Base-by-base conservation (phyloP, 306 rosid species). In the Canavalia ensiformis region DNA sequence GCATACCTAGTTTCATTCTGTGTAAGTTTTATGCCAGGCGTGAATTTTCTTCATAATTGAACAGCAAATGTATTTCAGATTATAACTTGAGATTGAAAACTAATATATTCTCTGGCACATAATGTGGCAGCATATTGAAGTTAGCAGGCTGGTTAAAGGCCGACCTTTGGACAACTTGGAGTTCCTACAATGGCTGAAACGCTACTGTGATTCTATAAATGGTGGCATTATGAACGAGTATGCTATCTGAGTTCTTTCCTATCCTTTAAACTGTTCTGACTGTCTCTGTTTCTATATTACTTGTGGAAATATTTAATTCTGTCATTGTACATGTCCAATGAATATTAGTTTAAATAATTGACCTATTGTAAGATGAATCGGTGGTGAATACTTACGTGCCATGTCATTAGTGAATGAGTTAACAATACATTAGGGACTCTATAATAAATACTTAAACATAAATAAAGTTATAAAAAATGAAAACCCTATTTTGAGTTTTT, bases 131-230 rank as follows among this genome's bases (percentile, higher is more conserved):
- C 98, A 89, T 89, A 83, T 96, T 83, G 99, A 96, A 88, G 98
- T 96, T 78, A 87, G 84, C 84, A 89, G 97, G 92, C 99, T 96
- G 78, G 97, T 96, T 76, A 96, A 96, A 85, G 97, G 99, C 54
- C 89, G 99, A 45, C 97, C 99, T 55, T 80, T 96, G 89, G 99
- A 96, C 90, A 96, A 96, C 89, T 85, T 96, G 90, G 99, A 96
- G 86, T 92, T 96, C 86, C 85, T 96, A 50, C 99, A 96, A 83
- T 96, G 99, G 99, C 85, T 96, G 90, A 96, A 96, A 84, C 99
- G 98, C 67, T 94, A 93, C 84, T 96, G 99, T 78, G 99, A 96
- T 90, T 96, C 99, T 52, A 77, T 93, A 68, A 96, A 96, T 83
- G 99, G 99, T 54, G 99, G 99, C 91, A 93, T 96, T 67, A 92